Conservation (phyloP, 139 green algal genomes). For the Volvox reticuliferus region DNA sequence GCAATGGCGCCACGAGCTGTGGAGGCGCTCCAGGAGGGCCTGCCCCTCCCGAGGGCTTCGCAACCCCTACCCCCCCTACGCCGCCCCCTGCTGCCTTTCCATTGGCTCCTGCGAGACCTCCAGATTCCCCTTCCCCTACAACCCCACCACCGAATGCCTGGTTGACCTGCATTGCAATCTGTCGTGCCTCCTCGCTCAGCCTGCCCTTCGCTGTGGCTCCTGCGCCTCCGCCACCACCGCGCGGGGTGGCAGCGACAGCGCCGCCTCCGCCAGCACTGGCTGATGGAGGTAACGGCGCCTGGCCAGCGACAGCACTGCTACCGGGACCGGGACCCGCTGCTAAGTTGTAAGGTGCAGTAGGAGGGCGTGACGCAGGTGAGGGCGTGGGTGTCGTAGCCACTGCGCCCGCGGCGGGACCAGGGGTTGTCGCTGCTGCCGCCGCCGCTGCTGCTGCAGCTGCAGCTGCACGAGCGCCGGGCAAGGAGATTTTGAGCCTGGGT, state of each 20-base stretch:
- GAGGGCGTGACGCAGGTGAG: background rate
- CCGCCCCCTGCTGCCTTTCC: background rate
- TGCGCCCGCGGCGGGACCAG: background rate
- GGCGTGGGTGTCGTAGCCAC: background rate
- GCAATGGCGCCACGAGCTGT: background rate
- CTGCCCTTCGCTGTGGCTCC: background rate
- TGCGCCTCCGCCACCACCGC: background rate
- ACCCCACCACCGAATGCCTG: background rate
- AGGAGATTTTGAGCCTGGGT: background rate
- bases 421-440: background rate
- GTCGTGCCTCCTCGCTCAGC: background rate
- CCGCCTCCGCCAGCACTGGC: background rate
- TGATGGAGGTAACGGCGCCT: background rate
- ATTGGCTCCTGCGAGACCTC: background rate
- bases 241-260: background rate
- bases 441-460: slow-evolving; percentile 19
- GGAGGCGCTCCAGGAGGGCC: background rate
- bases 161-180: slow-evolving; percentile 11
- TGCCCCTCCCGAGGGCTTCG: background rate
- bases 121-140: background rate
- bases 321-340: background rate
- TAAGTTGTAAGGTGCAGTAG: background rate
- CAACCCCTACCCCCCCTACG: background rate
- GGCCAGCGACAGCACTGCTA: background rate
- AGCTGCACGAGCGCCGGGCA: background rate